Evolutionary conservation across 371 early-diverging fungal species (phyloP).

Genomic region (Phascolomyces articulosus): DNA sequence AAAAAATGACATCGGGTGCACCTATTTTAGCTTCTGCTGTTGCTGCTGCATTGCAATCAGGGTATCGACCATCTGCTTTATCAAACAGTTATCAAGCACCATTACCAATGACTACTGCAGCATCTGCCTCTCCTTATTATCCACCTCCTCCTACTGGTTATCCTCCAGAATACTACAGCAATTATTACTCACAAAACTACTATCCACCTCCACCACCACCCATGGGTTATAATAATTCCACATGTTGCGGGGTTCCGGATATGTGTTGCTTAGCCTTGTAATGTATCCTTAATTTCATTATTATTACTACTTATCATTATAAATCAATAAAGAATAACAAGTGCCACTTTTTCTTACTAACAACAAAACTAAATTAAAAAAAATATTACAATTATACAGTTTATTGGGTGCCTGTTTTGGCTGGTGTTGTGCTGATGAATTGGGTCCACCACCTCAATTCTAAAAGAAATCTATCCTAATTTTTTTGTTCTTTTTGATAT

Average conservation of each 20-base stretch:
- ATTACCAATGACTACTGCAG: too few relatives aligned
- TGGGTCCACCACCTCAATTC: neutral
- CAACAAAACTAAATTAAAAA: too few relatives aligned
- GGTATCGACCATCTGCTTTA: neutral
- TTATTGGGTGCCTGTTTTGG: slow-evolving; percentile 1
- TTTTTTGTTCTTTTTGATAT: neutral
- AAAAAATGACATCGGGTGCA: slow-evolving; percentile 1
- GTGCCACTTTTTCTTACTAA: too few relatives aligned
- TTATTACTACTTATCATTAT: too few relatives aligned
- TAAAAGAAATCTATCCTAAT: neutral
- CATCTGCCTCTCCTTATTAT: neutral
- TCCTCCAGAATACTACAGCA: neutral
- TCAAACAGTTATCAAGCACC: neutral
- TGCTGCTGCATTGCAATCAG: neutral
- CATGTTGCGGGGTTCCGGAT: neutral
- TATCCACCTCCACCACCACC: neutral
- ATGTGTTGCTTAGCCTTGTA: neutral
- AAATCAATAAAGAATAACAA: too few relatives aligned
- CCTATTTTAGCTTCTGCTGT: slow-evolving; percentile 1
- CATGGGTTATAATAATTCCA: neutral
- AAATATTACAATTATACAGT: neutral
- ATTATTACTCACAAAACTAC: neutral
- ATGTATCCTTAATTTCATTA: too few relatives aligned
- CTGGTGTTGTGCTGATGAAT: neutral
- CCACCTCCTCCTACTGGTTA: neutral